phyloP scores from a whole-genome alignment of 2,329 filamentous ascomycete species.

The Neophaeococcomyces mojaviensis region DNA sequence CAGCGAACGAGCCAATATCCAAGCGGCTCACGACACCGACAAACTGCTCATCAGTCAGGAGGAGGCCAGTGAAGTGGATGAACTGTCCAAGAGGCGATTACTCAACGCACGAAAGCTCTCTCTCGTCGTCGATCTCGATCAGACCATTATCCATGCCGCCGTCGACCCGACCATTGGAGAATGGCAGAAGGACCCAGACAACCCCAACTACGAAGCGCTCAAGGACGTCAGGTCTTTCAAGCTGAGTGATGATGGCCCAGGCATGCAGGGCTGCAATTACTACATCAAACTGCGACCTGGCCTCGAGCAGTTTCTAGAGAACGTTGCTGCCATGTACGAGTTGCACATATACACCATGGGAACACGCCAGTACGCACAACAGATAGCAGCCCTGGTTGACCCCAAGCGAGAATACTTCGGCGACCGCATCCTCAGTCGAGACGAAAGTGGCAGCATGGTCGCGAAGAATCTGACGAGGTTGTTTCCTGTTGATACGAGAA shows the following conservation, averaged over 20 bases:
- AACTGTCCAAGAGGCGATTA: conserved; percentile 76
- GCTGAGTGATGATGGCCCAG: conserved; percentile 74
- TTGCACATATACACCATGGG: conserved; percentile 99
- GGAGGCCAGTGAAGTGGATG: conserved; percentile 74
- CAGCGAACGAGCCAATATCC: conserved; percentile 80
- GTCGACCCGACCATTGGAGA: conserved; percentile 94
- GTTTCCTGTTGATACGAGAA: conserved; percentile 94
- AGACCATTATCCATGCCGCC: conserved; percentile 96
- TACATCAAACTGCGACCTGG: conserved; percentile 97
- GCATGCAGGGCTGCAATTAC: conserved; percentile 77
- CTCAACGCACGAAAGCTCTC: conserved; percentile 76
- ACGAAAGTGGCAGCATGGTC: conserved; percentile 90
- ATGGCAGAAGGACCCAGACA: conserved; percentile 81
- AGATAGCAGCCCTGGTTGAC: conserved; percentile 88
- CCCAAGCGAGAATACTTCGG: conserved; percentile 83
- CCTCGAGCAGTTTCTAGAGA: conserved; percentile 69
- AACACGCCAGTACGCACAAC: conserved; percentile 87
- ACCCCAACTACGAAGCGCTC: conserved; percentile 85
- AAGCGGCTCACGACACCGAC: conserved; percentile 89
- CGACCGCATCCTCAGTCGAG: conserved; percentile 88
- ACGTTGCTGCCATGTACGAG: conserved; percentile 76
- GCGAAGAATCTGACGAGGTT: conserved; percentile 83
- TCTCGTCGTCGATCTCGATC: conserved; percentile 91
- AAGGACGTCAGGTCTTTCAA: conserved; percentile 85
- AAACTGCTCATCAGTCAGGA: conserved; percentile 74